phyloP scores from a whole-genome alignment of 345 rosid species.

The Citrus mangshanensis region DNA sequence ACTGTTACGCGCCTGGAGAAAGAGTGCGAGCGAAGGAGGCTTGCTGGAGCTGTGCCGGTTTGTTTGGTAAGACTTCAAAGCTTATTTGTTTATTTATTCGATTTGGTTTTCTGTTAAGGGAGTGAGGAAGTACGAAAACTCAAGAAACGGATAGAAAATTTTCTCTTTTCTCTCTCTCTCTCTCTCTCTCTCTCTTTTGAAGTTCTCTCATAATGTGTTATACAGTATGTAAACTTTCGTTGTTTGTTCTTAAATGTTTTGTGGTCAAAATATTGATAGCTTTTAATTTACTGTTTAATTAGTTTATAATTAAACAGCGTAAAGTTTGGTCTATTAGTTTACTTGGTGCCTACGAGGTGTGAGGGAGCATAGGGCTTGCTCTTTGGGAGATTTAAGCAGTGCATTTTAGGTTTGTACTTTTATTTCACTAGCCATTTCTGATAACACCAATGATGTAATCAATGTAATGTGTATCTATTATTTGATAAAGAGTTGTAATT shows the following conservation, averaged over 20 bases:
- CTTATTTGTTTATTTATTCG: background rate
- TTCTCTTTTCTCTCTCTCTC: no score
- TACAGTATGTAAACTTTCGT: no score
- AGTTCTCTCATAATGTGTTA: no score
- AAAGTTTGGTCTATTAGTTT: background rate
- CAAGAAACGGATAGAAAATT: background rate
- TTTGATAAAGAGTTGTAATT: background rate
- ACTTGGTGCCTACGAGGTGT: background rate
- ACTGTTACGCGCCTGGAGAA: conserved; percentile 31
- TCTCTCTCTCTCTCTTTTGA: no score
- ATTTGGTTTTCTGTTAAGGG: background rate
- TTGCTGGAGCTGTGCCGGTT: conserved; percentile 30
- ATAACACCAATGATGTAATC: background rate
- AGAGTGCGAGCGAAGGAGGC: conserved; percentile 48
- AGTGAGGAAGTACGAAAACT: background rate
- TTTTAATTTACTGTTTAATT: background rate
- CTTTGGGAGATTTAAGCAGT: background rate
- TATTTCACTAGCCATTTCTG: background rate
- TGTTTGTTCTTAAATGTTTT: background rate
- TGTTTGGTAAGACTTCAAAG: background rate
- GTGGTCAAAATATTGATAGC: background rate
- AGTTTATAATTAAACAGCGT: background rate
- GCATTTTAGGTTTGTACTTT: background rate
- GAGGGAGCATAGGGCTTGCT: background rate
- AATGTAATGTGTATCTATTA: background rate